Evolutionary conservation across 768 basidiomycete species (phyloP), one percentile per base, ranked within the genome.

Genomic region (Vishniacozyma victoriae): DNA sequence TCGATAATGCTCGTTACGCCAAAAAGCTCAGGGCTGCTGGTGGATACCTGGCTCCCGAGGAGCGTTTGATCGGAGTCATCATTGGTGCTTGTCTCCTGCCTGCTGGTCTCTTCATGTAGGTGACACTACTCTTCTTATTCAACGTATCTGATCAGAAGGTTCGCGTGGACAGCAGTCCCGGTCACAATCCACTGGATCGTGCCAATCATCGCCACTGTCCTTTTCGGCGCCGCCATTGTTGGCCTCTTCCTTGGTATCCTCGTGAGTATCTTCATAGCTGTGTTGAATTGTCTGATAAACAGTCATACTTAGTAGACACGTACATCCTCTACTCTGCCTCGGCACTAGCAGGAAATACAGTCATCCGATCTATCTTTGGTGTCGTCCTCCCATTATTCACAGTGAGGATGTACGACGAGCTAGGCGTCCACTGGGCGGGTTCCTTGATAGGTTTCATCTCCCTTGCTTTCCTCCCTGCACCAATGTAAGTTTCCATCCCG

Each of bases 221-320:
- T 82, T 6, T 85, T 85, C 62, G 85, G 84, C 15, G 9, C 29
- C 9, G 29, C 29, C n/a, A 9, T 33, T 9, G 29, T 33, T 9
- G 29, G 29, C 9, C 29, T 33, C 9, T 33, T 33, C 29, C 29
- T 33, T 9, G 29, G 29, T 9, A 33, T 33, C 9, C 9, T 33
- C 9, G 29, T 61, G 73, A n/a, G 78, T 79, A 4, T 33, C 29
- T 9, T n/a, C 29, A 9, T n/a, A 9, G 29, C n/a, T 33, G 29
- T n/a, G 29, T 33, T 33, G 29, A 33, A 9, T n/a, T 33, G n/a
- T 33, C 29, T 33, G 79, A 51, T 76, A 77, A 31, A 66, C 82
- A 14, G 79, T 79, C 39, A 78, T 84, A 84, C 70, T 74, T 84
- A 48, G 82, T 85, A 78, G 82, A 84, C 55, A 73, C 78, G 6